Percentiles rank a stretch among this genome's conserved stretches.
Evolutionary conservation across 441 rosid genomes (phyloP).

Genomic region (Brassica balearica): DNA sequence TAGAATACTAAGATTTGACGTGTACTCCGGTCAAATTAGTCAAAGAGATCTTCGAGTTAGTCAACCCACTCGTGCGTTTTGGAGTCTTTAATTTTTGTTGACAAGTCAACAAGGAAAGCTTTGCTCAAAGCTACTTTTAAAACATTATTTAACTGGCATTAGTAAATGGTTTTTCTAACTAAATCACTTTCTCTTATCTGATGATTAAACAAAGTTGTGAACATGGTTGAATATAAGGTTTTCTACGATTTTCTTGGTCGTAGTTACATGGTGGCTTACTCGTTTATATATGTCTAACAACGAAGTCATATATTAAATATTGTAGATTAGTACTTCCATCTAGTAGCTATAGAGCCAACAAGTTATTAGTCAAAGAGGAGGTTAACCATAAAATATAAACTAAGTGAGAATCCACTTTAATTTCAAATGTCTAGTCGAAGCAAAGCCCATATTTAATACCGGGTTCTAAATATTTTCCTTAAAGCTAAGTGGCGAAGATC

Average conservation of each 20-base stretch:
- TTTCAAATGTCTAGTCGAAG: background rate
- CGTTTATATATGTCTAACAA: slow-evolving; percentile 11
- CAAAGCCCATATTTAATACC: background rate
- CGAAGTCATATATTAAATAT: background rate
- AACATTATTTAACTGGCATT: slow-evolving; percentile 29
- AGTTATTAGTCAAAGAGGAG: slow-evolving; percentile 28
- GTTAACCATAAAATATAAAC: background rate
- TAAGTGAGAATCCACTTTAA: background rate
- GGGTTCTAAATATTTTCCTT: background rate
- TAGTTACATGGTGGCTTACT: slow-evolving; percentile 27
- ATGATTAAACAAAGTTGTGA: slow-evolving; percentile 20
- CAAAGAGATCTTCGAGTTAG: too few relatives aligned
- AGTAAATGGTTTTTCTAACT: slow-evolving; percentile 22
- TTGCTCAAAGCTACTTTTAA: slow-evolving; percentile 33
- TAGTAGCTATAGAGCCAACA: slow-evolving; percentile 21
- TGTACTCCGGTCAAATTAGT: too few relatives aligned
- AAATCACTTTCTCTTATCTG: slow-evolving; percentile 18
- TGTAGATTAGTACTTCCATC: slow-evolving; percentile 1
- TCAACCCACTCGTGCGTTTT: slow-evolving; percentile 38
- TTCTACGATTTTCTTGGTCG: slow-evolving; percentile 26
- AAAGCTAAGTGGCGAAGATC: slow-evolving; percentile 7
- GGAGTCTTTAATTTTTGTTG: slow-evolving; percentile 28
- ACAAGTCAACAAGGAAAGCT: slow-evolving; percentile 45
- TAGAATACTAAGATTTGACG: too few relatives aligned
- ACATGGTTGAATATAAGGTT: slow-evolving; percentile 22